Percentiles rank a stretch among this genome's conserved stretches.
Evolutionary conservation across 345 rosid species (phyloP).

Genomic region (Corymbia maculata): DNA sequence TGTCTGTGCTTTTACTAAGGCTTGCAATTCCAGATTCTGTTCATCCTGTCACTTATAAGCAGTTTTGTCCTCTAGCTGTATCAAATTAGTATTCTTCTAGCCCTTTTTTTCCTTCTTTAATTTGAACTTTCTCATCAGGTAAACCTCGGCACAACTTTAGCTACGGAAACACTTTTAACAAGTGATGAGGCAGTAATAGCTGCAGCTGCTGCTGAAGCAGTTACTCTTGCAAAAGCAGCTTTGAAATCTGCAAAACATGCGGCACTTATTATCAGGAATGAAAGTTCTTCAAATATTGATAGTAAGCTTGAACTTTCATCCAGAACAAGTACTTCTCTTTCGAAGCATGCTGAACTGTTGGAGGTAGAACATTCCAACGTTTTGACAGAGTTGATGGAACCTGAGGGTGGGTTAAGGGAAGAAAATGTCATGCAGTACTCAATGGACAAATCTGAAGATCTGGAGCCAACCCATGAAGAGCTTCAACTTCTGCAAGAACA

Average conservation of each 20-base stretch:
- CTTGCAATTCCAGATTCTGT: neutral
- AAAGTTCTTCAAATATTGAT: slow-evolving; percentile 16
- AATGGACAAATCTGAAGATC: slow-evolving; percentile 29
- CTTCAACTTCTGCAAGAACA: slow-evolving; percentile 45
- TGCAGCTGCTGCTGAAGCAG: slow-evolving; percentile 91
- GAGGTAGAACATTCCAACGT: slow-evolving; percentile 50
- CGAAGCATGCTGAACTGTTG: slow-evolving; percentile 36
- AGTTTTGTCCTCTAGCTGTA: neutral
- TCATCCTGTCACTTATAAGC: neutral
- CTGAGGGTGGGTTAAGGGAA: slow-evolving; percentile 24
- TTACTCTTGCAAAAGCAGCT: slow-evolving; percentile 90
- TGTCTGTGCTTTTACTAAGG: neutral
- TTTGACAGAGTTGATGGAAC: slow-evolving; percentile 30
- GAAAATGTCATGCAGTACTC: slow-evolving; percentile 6
- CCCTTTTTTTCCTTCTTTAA: neutral
- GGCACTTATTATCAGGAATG: slow-evolving; percentile 29
- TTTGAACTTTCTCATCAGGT: slow-evolving; percentile 28
- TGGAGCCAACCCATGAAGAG: slow-evolving; percentile 45
- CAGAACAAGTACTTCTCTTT: slow-evolving; percentile 12
- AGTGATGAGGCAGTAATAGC: slow-evolving; percentile 79
- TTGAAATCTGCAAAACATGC: slow-evolving; percentile 82
- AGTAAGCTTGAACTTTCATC: slow-evolving; percentile 8
- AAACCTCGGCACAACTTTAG: slow-evolving; percentile 42
- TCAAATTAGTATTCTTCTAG: neutral
- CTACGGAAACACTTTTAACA: slow-evolving; percentile 63